Conservation (phyloP, 441 rosid genomes). For the Erysimum pusillum region DNA sequence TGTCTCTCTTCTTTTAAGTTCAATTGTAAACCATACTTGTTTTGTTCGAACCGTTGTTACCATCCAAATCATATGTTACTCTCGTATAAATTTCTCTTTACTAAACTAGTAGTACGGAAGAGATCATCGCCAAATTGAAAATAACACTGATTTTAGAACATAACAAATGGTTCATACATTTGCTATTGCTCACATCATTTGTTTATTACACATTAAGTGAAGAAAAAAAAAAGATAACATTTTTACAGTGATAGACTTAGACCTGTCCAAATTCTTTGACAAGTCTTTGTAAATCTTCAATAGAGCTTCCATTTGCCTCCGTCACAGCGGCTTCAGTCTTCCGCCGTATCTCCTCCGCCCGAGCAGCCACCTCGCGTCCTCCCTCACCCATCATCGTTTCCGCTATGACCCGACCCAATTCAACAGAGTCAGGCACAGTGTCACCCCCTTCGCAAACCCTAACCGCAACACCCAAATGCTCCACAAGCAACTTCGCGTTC, state of each 20-base stretch:
- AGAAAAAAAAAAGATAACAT: not conserved
- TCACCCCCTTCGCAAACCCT: conserved; percentile 58
- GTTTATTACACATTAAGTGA: not conserved
- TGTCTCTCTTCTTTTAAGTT: too few relatives aligned
- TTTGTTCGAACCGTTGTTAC: not conserved
- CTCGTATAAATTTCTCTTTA: not conserved
- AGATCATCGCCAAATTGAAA: not conserved
- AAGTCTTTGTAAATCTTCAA: conserved; percentile 50
- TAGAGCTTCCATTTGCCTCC: conserved; percentile 56
- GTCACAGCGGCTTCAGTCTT: conserved; percentile 51
- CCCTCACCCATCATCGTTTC: conserved; percentile 45
- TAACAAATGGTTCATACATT: not conserved
- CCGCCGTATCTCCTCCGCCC: conserved; percentile 43
- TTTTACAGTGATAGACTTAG: conserved; percentile 3
- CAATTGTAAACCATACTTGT: not conserved
- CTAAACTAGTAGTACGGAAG: not conserved
- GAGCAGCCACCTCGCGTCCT: conserved; percentile 26
- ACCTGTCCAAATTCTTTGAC: conserved; percentile 43
- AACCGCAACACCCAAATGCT: conserved; percentile 55
- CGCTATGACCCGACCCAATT: conserved; percentile 48
- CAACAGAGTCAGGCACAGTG: conserved; percentile 58
- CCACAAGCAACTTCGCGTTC: conserved; percentile 49
- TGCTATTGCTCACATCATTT: too few relatives aligned
- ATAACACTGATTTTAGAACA: not conserved
- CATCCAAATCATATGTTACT: not conserved